Base-by-base conservation (phyloP, 2,329 filamentous ascomycete genomes). In the Cercospora sp. region DNA sequence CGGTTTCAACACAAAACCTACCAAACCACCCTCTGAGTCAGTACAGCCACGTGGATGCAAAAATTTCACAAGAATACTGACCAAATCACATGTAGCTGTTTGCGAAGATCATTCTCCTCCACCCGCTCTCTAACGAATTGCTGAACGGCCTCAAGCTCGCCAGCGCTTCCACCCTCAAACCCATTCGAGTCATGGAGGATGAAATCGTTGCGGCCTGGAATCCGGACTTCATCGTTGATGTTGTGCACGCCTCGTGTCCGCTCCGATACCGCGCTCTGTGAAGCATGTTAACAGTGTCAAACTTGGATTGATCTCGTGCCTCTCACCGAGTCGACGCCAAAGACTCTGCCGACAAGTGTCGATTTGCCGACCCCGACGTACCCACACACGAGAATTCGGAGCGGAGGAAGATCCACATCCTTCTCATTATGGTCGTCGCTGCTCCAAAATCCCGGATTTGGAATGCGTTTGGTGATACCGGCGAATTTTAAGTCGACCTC, bases 151-250 rank as follows among this genome's bases (percentile, higher is more conserved):
- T 66, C 39, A 48, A 69, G 70, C 64, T 78, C 77, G 10, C 73
- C 70, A 42, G 77, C 76, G 23, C 73, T 75, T 28, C 77, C 77
- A 39, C 75, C 77, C 68, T 79, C 77, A 70, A 78, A 79, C 3
- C 77, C 77, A 61, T 77, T 72, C 36, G 77, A 78, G 61, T 79
- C 77, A 59, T 79, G 77, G 30, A 79, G 70, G n/a, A 79, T 69
- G 5, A 79, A 62, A 62, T 78, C 77, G 12, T 76, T 76, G 63
- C 77, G 69, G 42, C 77, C 75, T n/a, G 75, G 72, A 45, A 73
- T 77, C 31, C 70, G 75, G 51, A 79, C 77, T 26, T 75, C 76
- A 30, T 77, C 61, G 39, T 73, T 74, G 30, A 79, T 74, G 63
- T 79, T 76, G 62, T 79, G 77, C 10, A 73, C 69, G 36, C 77